Evolutionary conservation across 2,329 filamentous ascomycete genomes (phyloP), one percentile per base, ranked within the genome.

Genomic region (Colletotrichum gloeosporioides): DNA sequence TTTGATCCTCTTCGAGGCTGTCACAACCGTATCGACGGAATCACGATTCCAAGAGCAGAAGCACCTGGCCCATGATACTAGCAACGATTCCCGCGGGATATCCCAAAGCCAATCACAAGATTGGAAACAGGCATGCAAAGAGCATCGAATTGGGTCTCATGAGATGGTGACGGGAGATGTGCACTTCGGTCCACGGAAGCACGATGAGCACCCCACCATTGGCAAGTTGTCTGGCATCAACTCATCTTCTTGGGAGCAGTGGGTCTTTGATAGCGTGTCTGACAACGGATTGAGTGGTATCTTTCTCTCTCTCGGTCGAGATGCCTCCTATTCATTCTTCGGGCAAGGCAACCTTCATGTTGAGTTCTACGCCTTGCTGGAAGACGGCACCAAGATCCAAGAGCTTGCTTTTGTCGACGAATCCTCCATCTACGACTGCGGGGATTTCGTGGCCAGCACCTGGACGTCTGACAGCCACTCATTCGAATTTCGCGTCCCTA

Each of bases 171-270:
- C 64, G 10, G 44, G 64, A 32, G 39, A 67, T 25, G 44, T 67
- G 8, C 27, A n/a, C 39, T 67, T 67, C 18, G 39, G 64, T 1
- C 39, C 64, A 15, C 44, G 29, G 5, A 55, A 18, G 18, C 39
- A 31, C 64, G 29, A 32, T 27, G 68, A 70, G 22, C 55, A 70
- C 34, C 68, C 36, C 22, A 29, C 55, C 34, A 13, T 39, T 9
- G 49, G 49, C 53, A 69, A 69, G 53, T n/a, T 69, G n/a, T 69
- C 67, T 15, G 55, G 32, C 32, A 70, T 70, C 68, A 70, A 70
- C 36, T 29, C 55, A 18, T 63, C 55, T 15, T 31, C 55, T 4
- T 70, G 68, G 68, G 68, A 70, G 29, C 68, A 70, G 34, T 70
- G 68, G 68, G 68, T 44, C 31, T 70, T 70, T 49, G 68, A 70